phyloP scores from a whole-genome alignment of 371 early-diverging fungal species.

The Blyttiomyces sp. region DNA sequence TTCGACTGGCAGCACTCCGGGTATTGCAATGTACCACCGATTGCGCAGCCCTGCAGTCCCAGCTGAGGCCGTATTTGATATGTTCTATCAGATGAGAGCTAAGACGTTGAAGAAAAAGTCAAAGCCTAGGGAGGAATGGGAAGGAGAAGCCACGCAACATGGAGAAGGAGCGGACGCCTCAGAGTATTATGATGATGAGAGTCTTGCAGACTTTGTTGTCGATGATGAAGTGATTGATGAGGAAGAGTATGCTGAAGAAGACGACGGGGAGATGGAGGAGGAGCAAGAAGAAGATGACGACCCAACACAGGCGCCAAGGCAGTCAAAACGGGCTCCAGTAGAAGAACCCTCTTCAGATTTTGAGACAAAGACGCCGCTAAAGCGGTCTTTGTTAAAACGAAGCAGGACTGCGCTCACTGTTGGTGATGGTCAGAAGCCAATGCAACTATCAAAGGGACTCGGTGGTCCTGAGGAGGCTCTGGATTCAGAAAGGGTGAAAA shows the following conservation, averaged over 20 bases:
- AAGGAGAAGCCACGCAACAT: constrained; percentile 16
- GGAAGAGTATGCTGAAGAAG: not conserved
- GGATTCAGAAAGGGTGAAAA: no score
- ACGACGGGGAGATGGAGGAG: no score
- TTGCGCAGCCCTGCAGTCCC: not conserved
- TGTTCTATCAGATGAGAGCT: not conserved
- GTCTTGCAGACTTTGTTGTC: constrained; percentile 28
- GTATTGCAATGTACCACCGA: constrained; percentile 20
- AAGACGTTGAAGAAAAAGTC: not conserved
- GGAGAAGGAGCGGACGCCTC: constrained; percentile 23
- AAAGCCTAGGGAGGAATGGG: constrained; percentile 20
- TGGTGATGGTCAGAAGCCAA: no score
- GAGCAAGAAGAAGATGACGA: no score
- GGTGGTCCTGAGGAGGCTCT: no score
- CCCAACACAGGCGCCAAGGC: no score
- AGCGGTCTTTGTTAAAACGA: no score
- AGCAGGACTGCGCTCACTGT: no score
- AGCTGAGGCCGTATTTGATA: not conserved
- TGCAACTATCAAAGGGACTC: no score
- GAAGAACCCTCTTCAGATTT: constrained; percentile 1
- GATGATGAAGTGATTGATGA: constrained; percentile 22
- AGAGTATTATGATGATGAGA: constrained; percentile 25
- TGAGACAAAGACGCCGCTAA: no score
- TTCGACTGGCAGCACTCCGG: constrained; percentile 4
- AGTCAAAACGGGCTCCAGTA: not conserved